Conservation (phyloP, 257 asterid species). For the Nicotiana otophora region DNA sequence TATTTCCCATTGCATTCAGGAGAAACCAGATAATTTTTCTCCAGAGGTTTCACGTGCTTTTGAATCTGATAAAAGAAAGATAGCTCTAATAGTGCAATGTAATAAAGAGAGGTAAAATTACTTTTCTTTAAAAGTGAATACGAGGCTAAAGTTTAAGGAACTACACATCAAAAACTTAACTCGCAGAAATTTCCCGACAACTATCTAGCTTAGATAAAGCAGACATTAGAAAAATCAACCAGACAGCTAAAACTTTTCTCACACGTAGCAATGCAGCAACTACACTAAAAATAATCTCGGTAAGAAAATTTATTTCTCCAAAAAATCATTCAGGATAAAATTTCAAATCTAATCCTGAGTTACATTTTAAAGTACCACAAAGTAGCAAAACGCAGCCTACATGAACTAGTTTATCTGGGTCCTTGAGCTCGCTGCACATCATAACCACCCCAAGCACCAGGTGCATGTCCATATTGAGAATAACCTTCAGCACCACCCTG, state of each 20-base stretch:
- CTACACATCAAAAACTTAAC: background rate
- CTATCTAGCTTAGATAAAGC: background rate
- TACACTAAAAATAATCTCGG: background rate
- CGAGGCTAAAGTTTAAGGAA: background rate
- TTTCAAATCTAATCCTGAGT: conserved; percentile 13
- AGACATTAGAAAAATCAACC: background rate
- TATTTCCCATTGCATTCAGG: background rate
- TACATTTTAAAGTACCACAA: conserved; percentile 27
- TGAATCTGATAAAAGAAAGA: background rate
- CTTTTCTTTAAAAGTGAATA: background rate
- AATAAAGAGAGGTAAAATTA: background rate
- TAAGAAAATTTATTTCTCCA: background rate
- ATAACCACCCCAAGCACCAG: conserved; percentile 70
- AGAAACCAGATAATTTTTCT: background rate
- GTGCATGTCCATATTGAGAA: conserved; percentile 74
- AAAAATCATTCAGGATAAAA: background rate
- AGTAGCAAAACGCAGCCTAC: conserved; percentile 18
- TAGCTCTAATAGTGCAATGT: background rate
- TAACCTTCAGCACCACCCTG: conserved; percentile 67
- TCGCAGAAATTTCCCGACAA: background rate
- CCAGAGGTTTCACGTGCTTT: background rate
- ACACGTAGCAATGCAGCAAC: background rate
- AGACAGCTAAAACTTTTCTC: background rate
- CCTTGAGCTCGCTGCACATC: conserved; percentile 64
- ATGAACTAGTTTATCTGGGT: conserved; percentile 47